Evolutionary conservation across 495 filamentous ascomycete genomes (phyloP).

Genomic region (Lichenothelia convexa): DNA sequence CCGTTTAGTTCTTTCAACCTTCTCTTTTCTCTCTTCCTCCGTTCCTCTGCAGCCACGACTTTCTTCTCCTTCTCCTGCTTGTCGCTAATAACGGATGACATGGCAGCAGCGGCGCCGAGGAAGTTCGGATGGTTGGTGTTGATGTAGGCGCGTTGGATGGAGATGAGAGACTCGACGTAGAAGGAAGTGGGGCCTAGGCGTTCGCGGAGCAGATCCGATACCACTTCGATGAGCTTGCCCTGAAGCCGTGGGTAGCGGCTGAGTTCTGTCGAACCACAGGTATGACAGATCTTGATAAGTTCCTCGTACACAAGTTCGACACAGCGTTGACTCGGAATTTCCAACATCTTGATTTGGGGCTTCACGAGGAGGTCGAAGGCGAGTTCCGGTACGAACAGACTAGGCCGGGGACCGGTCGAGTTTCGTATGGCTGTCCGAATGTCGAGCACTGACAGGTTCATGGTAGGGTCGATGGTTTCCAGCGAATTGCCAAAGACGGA

Average conservation of each 20-base stretch:
- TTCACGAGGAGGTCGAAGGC: constrained; percentile 96
- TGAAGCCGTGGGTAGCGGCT: constrained; percentile 83
- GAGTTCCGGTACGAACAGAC: constrained; percentile 90
- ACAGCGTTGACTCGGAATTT: constrained; percentile 88
- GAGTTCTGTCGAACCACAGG: constrained; percentile 88
- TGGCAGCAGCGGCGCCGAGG: constrained; percentile 89
- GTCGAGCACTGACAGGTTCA: constrained; percentile 86
- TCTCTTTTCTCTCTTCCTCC: constrained; percentile 63
- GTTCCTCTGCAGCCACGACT: constrained; percentile 58
- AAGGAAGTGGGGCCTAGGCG: constrained; percentile 68
- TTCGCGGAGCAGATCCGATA: constrained; percentile 89
- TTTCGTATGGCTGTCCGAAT: constrained; percentile 97
- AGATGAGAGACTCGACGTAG: constrained; percentile 91
- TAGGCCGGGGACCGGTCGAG: constrained; percentile 88
- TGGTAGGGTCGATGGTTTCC: constrained; percentile 87
- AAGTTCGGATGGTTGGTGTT: constrained; percentile 99
- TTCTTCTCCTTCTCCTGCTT: constrained; percentile 88
- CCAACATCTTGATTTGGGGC: constrained; percentile 92
- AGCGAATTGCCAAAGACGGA: constrained; percentile 96
- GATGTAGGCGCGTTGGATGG: constrained; percentile 95
- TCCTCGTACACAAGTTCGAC: constrained; percentile 98
- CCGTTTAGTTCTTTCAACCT: constrained; percentile 60
- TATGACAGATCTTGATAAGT: constrained; percentile 98
- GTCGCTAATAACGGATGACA: constrained; percentile 85
- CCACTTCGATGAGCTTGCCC: constrained; percentile 93